A percentile compares a stretch with the other conserved stretches of the same genome.
phyloP scores from a whole-genome alignment of 2,329 filamentous ascomycete species.

The Coniochaeta sp. region DNA sequence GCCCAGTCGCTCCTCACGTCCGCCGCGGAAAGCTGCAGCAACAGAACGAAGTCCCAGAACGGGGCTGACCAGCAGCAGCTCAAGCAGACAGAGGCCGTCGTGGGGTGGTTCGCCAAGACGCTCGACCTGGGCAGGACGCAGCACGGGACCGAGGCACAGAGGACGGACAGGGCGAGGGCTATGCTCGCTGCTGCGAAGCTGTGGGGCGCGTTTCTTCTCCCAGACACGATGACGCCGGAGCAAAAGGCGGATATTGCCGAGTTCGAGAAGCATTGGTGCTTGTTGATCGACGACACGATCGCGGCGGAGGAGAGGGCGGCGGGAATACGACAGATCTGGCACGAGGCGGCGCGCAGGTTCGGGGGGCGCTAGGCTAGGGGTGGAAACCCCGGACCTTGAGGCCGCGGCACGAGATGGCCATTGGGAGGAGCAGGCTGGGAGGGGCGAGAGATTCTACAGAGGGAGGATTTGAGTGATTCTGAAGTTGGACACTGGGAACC shows the following conservation, averaged over 20 bases:
- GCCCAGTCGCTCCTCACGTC: too few relatives aligned
- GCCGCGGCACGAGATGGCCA: too few relatives aligned
- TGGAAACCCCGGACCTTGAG: too few relatives aligned
- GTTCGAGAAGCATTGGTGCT: not conserved
- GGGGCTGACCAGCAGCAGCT: too few relatives aligned
- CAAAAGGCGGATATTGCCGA: constrained; percentile 31
- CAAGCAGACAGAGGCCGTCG: constrained; percentile 11
- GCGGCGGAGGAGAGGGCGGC: constrained; percentile 21
- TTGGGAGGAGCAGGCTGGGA: too few relatives aligned
- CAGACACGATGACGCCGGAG: constrained; percentile 10
- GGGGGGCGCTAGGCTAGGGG: too few relatives aligned
- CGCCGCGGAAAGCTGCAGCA: too few relatives aligned
- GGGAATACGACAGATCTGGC: constrained; percentile 23
- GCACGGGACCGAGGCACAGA: constrained; percentile 44
- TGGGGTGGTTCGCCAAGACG: constrained; percentile 34
- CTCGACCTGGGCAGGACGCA: constrained; percentile 39
- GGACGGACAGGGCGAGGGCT: constrained; percentile 39
- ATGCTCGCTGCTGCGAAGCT: constrained; percentile 33
- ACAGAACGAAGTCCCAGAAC: constrained; percentile 9
- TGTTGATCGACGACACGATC: too few relatives aligned
- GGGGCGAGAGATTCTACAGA: too few relatives aligned
- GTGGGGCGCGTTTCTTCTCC: constrained; percentile 27
- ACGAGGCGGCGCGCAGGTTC: too few relatives aligned
- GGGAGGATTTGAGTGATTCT: too few relatives aligned
- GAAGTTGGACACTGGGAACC: too few relatives aligned